phyloP scores from a whole-genome alignment of 306 rosid genomes.

The Sicyos edulis region DNA sequence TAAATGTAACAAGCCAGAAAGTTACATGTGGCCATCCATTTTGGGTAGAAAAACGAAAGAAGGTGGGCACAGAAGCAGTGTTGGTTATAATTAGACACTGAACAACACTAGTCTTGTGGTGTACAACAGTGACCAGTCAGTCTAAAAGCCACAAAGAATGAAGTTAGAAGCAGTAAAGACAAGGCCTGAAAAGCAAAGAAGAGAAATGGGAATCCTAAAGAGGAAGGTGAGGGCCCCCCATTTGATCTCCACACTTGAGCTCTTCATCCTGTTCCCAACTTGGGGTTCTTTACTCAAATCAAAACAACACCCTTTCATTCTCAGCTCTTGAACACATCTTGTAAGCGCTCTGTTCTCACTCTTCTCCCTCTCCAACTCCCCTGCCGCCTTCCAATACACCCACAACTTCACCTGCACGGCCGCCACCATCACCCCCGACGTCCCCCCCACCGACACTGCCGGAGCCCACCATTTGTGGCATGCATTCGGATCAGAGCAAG shows the following conservation, averaged over 20 bases:
- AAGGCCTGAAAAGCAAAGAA: constrained; percentile 60
- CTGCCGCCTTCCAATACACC: constrained; percentile 64
- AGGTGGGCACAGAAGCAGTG: too few species aligned
- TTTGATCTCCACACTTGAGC: constrained; percentile 84
- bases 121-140: too few species aligned
- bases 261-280: constrained; percentile 64
- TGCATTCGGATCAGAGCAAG: constrained; percentile 34
- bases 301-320: constrained; percentile 87
- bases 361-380: constrained; percentile 50
- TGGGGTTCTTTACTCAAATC: constrained; percentile 65
- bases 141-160: constrained; percentile 39
- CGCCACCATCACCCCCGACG: constrained; percentile 50
- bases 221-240: constrained; percentile 63
- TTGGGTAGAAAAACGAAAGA: too few species aligned
- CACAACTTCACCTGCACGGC: constrained; percentile 49
- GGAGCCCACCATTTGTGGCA: constrained; percentile 86
- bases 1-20: too few species aligned
- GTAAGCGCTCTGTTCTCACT: constrained; percentile 40
- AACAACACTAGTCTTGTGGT: too few species aligned
- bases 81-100: too few species aligned
- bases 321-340: constrained; percentile 68
- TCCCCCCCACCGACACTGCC: constrained; percentile 35
- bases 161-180: constrained; percentile 56
- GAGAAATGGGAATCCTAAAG: constrained; percentile 40
- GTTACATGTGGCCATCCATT: too few species aligned